Evolutionary conservation across 2,329 filamentous ascomycete species (phyloP).

Genomic region (Fusarium acutatum): DNA sequence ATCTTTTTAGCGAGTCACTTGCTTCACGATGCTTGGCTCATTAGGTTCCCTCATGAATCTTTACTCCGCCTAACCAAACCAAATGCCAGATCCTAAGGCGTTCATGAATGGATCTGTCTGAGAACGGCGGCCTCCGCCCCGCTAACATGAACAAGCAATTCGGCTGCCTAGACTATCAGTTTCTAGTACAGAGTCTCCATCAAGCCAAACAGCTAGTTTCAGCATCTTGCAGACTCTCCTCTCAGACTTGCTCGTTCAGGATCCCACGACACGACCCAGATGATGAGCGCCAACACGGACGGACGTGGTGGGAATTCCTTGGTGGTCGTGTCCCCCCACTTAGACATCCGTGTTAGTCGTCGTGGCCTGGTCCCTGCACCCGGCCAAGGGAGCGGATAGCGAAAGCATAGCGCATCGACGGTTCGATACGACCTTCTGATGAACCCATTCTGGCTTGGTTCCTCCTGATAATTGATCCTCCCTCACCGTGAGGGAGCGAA

Average conservation of each 20-base stretch:
- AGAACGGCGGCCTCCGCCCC: not conserved
- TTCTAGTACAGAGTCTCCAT: not conserved
- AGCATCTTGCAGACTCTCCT: not conserved
- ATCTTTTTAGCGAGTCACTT: not conserved
- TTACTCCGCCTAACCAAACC: not conserved
- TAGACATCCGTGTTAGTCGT: constrained; percentile 8
- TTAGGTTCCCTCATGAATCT: not conserved
- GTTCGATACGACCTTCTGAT: constrained; percentile 16
- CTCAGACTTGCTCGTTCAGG: not conserved
- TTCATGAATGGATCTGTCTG: not conserved
- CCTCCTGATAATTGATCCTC: constrained; percentile 16
- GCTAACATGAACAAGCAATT: constrained; percentile 1
- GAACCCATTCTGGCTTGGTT: constrained; percentile 26
- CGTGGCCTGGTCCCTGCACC: constrained; percentile 28
- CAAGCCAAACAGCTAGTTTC: constrained; percentile 6
- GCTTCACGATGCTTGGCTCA: not conserved
- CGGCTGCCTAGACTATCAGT: constrained; percentile 2
- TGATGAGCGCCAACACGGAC: not conserved
- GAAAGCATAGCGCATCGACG: constrained; percentile 8
- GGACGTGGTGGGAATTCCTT: not conserved
- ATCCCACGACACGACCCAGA: not conserved
- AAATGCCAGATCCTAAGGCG: constrained; percentile 9
- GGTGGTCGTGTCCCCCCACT: constrained; percentile 8
- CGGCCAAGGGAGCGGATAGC: constrained; percentile 18
- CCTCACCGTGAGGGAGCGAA: constrained; percentile 9